Percentiles rank a stretch among this genome's conserved stretches.
phyloP scores from a whole-genome alignment of 2,329 filamentous ascomycete species.

The Sclerotinia borealis region DNA sequence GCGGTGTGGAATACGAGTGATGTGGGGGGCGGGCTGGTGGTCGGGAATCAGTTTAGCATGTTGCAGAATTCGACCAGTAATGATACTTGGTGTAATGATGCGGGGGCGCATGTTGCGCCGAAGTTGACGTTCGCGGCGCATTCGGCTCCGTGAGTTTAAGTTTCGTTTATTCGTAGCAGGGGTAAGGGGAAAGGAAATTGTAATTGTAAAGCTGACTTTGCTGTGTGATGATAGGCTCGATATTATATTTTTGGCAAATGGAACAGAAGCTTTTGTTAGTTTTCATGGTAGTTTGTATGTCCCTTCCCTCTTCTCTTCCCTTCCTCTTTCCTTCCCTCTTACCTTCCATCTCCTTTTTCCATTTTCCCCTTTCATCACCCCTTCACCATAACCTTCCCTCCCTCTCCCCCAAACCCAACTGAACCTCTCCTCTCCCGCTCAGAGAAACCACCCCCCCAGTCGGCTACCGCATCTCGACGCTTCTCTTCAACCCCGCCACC shows the following conservation, averaged over 20 bases:
- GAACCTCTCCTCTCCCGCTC: neutral
- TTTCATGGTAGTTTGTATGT: conserved; percentile 33
- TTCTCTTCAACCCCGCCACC: conserved; percentile 35
- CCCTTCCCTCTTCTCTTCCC: conserved; percentile 8
- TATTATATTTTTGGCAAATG: conserved; percentile 56
- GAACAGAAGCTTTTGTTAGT: conserved; percentile 56
- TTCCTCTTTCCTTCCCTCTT: neutral
- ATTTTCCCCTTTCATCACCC: neutral
- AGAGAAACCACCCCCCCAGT: conserved; percentile 34
- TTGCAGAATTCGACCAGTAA: conserved; percentile 35
- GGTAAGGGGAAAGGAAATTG: neutral
- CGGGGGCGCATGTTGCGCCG: conserved; percentile 41
- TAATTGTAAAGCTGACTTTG: neutral
- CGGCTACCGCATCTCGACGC: conserved; percentile 41
- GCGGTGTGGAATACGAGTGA: conserved; percentile 55
- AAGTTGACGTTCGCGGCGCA: conserved; percentile 59
- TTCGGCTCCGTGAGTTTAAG: conserved; percentile 49
- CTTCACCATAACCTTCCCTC: neutral
- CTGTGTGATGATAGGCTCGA: conserved; percentile 41
- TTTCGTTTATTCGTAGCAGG: too few species aligned
- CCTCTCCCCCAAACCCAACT: neutral
- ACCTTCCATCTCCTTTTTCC: neutral
- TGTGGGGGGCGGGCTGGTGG: conserved; percentile 35
- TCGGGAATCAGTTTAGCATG: conserved; percentile 46
- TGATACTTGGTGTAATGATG: conserved; percentile 39